Conservation (phyloP, 1,139 yeast genomes). For the Pichia sp. region DNA sequence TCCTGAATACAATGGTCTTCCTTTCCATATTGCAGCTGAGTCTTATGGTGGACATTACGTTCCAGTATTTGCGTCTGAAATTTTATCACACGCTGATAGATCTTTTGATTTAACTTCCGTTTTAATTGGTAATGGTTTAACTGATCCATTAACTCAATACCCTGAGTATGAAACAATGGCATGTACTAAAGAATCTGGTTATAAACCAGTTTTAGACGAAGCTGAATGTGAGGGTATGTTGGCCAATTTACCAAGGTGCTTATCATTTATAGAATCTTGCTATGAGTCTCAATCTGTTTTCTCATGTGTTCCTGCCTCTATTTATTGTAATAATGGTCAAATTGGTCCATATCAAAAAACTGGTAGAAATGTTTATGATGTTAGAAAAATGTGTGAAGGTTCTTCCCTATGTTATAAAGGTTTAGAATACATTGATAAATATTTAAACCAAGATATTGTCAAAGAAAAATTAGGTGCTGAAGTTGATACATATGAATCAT, state of each 20-base stretch:
- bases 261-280: constrained; percentile 72
- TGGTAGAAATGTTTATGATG: constrained; percentile 90
- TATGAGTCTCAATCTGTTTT: constrained; percentile 72
- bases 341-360: constrained; percentile 85
- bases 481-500: constrained; percentile 73
- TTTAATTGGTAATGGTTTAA: constrained; percentile 91
- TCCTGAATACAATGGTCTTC: constrained; percentile 67
- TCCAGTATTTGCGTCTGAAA: constrained; percentile 87
- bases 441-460: constrained; percentile 62
- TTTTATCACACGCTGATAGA: constrained; percentile 70
- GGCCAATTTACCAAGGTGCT: constrained; percentile 71
- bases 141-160: constrained; percentile 87
- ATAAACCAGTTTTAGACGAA: constrained; percentile 68
- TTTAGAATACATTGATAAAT: constrained; percentile 58
- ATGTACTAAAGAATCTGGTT: constrained; percentile 72
- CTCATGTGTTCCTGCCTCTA: constrained; percentile 89
- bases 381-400: constrained; percentile 80
- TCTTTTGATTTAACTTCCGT: constrained; percentile 81
- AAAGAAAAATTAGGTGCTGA: constrained; percentile 88
- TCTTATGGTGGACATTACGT: constrained; percentile 98
- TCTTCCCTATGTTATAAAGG: constrained; percentile 71
- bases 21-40: constrained; percentile 96
- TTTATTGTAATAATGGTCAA: constrained; percentile 81
- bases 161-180: constrained; percentile 95
- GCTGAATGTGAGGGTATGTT: constrained; percentile 78